Conservation (phyloP, 1,284 basidiomycete species). For the Cryptococcus sp. region DNA sequence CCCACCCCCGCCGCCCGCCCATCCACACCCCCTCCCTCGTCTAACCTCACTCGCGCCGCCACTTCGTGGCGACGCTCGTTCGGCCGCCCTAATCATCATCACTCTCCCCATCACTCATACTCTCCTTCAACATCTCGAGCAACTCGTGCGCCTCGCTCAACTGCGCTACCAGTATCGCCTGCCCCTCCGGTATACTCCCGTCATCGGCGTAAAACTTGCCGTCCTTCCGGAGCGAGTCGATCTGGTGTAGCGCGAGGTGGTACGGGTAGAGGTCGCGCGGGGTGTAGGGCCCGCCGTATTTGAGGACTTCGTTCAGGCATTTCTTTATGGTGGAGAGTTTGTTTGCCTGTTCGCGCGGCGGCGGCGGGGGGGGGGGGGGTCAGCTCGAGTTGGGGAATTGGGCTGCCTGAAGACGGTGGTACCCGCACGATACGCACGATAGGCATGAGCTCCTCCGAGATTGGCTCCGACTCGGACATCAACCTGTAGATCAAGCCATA, state of each 20-base stretch:
- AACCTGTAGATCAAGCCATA: conserved; percentile 94
- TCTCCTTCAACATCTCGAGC: conserved; percentile 67
- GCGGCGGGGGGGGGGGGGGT: not conserved
- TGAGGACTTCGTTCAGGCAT: conserved; percentile 93
- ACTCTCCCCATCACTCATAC: conserved; percentile 46
- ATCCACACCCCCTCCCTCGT: too few species aligned
- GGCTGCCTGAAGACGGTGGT: too few species aligned
- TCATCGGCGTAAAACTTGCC: conserved; percentile 81
- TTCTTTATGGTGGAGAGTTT: conserved; percentile 92
- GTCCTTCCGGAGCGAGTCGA: conserved; percentile 87
- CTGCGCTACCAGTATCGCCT: conserved; percentile 94
- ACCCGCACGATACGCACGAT: conserved; percentile 60
- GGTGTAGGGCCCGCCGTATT: conserved; percentile 92
- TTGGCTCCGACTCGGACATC: conserved; percentile 94
- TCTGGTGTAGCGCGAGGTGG: conserved; percentile 91
- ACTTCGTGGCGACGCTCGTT: too few species aligned
- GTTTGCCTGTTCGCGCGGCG: conserved; percentile 70
- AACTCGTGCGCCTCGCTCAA: conserved; percentile 95
- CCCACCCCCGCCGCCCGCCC: not conserved
- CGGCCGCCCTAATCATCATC: conserved; percentile 19
- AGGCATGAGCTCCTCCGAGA: conserved; percentile 97
- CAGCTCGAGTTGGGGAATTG: too few species aligned
- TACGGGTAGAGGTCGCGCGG: conserved; percentile 97
- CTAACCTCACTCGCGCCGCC: too few species aligned
- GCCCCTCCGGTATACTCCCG: conserved; percentile 80